Evolutionary conservation across 495 filamentous ascomycete genomes (phyloP), one percentile per base, ranked within the genome.

Genomic region (Astrothelium subdiscretum): DNA sequence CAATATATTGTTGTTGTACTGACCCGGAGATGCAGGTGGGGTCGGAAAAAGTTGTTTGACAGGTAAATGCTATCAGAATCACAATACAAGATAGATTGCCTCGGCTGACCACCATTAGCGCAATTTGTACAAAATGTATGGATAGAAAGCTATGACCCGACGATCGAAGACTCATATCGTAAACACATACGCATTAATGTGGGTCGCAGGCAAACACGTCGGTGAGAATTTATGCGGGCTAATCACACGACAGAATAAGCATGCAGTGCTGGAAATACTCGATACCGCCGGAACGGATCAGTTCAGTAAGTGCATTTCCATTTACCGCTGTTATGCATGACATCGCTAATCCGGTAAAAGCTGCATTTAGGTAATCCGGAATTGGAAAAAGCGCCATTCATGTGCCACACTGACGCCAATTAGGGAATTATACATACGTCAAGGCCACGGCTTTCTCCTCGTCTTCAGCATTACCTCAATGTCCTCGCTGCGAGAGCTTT

Each of bases 81-180:
- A 57, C 13, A 4, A 26, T 35, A n/a, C 1, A 42, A 31, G 2
- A 32, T 31, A 27, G 12, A 32, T 31, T 43, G 58, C 63, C 64
- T 52, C 63, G 40, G 62, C 65, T 69, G 62, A 70, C 61, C 59
- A 62, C 65, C 62, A 63, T 69, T 75, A 96, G 94, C 94, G 65
- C 94, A 98, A 82, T 98, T 98, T 74, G 94, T 97, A 22, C 94
- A 97, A 73, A 95, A 97, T 80, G 89, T 96, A 52, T 98, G 95
- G 91, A 96, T 98, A 71, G 94, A 98, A 76, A 92, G 88, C 73
- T 98, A 98, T 76, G 94, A 98, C 74, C 94, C 94, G 3, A 98
- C 94, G 10, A 97, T 98, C 70, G 94, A 98, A 76, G 91, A 98
- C 76, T 96, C 94, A 48, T 98, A 97, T 74, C 81, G 91, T 57